A percentile compares a stretch with the other conserved stretches of the same genome.
phyloP scores from a whole-genome alignment of 2,329 filamentous ascomycete genomes.

The Paramyrothecium roridum region DNA sequence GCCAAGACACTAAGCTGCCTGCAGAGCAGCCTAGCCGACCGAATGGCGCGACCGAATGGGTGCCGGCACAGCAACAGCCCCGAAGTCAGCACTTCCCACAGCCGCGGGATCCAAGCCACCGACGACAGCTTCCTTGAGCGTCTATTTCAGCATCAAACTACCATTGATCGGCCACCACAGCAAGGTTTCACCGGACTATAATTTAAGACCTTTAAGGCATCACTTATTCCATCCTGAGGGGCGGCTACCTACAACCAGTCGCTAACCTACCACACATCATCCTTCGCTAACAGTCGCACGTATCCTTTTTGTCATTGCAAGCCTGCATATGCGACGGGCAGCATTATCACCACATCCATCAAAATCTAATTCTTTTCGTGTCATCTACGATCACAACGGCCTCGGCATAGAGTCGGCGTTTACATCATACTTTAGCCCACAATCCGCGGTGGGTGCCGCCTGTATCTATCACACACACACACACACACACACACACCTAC shows the following conservation, averaged over 20 bases:
- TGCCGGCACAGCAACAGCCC: slow-evolving; percentile 43
- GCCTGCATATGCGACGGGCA: neutral
- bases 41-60: slow-evolving; percentile 48
- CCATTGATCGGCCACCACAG: no score
- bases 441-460: slow-evolving; percentile 12
- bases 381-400: slow-evolving; percentile 18
- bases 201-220: no score
- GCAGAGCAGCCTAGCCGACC: slow-evolving; percentile 56
- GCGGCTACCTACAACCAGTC: no score
- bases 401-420: slow-evolving; percentile 32
- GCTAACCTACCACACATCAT: no score
- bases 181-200: no score
- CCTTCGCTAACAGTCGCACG: slow-evolving; percentile 1
- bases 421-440: slow-evolving; percentile 13
- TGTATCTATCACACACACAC: slow-evolving; percentile 23
- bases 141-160: neutral
- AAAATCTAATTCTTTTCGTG: slow-evolving; percentile 17
- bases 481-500: no score
- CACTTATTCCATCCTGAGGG: no score
- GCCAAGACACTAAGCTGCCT: slow-evolving; percentile 58
- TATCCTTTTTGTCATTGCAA: slow-evolving; percentile 15
- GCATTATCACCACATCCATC: no score
- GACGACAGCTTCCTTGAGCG: slow-evolving; percentile 29
- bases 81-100: slow-evolving; percentile 37
- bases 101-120: slow-evolving; percentile 42